Conservation (phyloP, 73 alveolate species). For the Tetrahymena malaccensis region DNA sequence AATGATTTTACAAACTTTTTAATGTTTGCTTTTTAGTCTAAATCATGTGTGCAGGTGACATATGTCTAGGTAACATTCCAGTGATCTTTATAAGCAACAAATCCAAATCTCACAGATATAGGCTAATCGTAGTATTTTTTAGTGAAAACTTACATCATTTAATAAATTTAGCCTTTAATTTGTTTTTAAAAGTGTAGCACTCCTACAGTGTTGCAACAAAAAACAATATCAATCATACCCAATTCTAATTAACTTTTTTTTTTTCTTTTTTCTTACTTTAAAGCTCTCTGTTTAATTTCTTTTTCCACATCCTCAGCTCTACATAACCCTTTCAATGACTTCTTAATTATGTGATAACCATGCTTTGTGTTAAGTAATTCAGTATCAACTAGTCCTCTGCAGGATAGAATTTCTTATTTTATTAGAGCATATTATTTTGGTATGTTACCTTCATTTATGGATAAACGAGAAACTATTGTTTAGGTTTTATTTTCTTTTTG, state of each 20-base stretch:
- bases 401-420: neutral
- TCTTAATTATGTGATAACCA: neutral
- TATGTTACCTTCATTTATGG: neutral
- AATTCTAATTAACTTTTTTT: neutral
- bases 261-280: neutral
- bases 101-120: constrained; percentile 64
- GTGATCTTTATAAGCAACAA: constrained; percentile 83
- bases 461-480: neutral
- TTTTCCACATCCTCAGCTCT: neutral
- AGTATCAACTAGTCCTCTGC: neutral
- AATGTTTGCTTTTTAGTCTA: constrained; percentile 52
- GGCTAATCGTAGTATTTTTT: constrained; percentile 31
- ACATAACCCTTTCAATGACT: neutral
- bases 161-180: constrained; percentile 10
- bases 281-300: neutral
- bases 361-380: neutral
- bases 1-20: constrained; percentile 46
- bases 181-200: constrained; percentile 46
- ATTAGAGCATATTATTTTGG: neutral
- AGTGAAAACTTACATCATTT: constrained; percentile 41
- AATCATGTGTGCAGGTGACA: constrained; percentile 60
- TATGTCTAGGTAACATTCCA: constrained; percentile 59
- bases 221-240: constrained; percentile 52
- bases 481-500: too few species aligned
- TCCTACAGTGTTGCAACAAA: constrained; percentile 59